Base-by-base conservation (phyloP, 1,284 basidiomycete species). In the Ustilago loliicola region DNA sequence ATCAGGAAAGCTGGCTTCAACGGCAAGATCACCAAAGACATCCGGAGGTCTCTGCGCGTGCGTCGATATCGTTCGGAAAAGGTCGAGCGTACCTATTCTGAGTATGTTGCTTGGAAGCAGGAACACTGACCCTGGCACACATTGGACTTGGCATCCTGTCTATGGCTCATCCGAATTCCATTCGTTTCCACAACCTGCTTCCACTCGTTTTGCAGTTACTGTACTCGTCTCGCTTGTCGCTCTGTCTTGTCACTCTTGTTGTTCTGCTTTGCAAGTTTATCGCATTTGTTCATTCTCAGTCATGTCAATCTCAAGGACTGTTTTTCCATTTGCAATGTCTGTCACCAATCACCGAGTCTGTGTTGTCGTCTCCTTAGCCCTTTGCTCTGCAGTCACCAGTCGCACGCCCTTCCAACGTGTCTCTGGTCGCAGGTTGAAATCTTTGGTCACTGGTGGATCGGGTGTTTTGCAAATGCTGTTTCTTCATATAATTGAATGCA, bases 1-100 rank as follows among this genome's bases (percentile, higher is more conserved):
- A 95, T 98, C 74, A 90, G 91, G 68, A 99, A 99, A 87, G 94
- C 95, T 6, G 95, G 94, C 3, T 98, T 72, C 62, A 90, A 88
- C 64, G 94, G 94, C 0, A 86, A 87, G 34, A 94, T 98, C 79
- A 93, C 91, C 2, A 93, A 96, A 85, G 93, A 93, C 74, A 88
- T 96, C 58, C 90, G 95, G 76, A 88, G 91, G 73, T 91, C 90
- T 80, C 88, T 98, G 72, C 91, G 90, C 81, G 89, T 98, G 72
- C 90, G 92, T 79, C 88, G 94, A 79, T 99, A 98, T 87, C 93
- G 94, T 86, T 95, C 93, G 86, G 91, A 90, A 70, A 92, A 91
- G 87, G 92, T 90, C 80, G 87, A 88, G 29, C 91, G 91, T 10
- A 88, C 88, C 10, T 98, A 92, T 90, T 90, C 91, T 34, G 93